phyloP scores from a whole-genome alignment of 257 asterid genomes.

The Solanum appendiculatum region DNA sequence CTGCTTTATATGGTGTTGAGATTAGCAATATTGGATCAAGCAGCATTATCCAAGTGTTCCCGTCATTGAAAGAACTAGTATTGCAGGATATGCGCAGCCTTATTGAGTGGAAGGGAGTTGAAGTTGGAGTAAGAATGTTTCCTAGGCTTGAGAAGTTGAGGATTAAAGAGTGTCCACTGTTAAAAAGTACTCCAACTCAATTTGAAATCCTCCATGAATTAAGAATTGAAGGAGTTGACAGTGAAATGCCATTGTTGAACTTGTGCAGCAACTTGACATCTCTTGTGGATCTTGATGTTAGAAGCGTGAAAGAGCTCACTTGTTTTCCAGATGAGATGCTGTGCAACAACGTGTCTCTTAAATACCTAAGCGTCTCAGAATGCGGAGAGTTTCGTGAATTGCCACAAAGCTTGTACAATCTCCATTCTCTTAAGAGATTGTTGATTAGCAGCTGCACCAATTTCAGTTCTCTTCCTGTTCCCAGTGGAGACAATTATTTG shows the following conservation, averaged over 20 bases:
- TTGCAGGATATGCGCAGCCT: slow-evolving; percentile 4
- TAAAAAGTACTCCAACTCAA: slow-evolving; percentile 15
- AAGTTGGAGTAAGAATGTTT: background rate
- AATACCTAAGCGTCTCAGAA: fast-evolving
- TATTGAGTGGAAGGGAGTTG: slow-evolving; percentile 1
- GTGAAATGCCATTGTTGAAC: background rate
- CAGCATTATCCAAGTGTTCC: background rate
- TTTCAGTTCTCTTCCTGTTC: background rate
- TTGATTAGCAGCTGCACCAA: fast-evolving
- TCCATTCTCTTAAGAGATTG: background rate
- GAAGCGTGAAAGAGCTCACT: background rate
- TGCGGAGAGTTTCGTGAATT: slow-evolving; percentile 3
- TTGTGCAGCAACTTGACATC: slow-evolving; percentile 3
- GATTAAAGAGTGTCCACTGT: background rate
- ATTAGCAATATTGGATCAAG: background rate
- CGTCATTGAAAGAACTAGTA: background rate
- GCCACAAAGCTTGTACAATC: background rate
- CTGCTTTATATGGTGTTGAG: background rate
- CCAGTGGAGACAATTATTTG: background rate
- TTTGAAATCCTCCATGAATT: slow-evolving; percentile 8
- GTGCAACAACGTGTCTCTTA: background rate
- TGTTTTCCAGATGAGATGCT: slow-evolving; percentile 1
- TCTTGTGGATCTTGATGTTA: background rate
- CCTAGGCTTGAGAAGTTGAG: background rate
- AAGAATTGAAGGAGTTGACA: fast-evolving